phyloP scores from a whole-genome alignment of 306 rosid genomes.

The Sicyos edulis region DNA sequence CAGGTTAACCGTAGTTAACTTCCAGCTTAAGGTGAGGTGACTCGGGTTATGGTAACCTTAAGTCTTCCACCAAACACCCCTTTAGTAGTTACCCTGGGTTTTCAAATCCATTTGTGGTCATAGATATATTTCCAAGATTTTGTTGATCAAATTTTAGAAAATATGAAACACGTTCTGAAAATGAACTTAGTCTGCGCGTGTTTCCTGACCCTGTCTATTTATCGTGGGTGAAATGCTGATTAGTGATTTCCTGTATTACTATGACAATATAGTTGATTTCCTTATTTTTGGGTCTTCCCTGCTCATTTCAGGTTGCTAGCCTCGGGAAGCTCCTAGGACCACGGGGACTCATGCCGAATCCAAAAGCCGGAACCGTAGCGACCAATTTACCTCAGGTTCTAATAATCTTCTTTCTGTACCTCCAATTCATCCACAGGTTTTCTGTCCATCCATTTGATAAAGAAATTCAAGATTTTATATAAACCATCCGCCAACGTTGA shows the following conservation, averaged over 20 bases:
- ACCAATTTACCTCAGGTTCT: conserved; percentile 85
- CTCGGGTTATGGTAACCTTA: too few relatives aligned
- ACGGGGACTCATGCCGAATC: conserved; percentile 99
- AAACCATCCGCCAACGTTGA: background rate
- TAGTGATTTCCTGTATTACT: background rate
- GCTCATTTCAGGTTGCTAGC: conserved; percentile 70
- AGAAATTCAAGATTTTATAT: background rate
- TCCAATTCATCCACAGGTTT: background rate
- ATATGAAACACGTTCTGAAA: background rate
- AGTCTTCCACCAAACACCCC: background rate
- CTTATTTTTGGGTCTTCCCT: conserved; percentile 22
- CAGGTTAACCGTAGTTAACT: too few relatives aligned
- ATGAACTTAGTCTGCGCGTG: background rate
- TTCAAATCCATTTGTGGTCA: background rate
- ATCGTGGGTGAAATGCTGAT: background rate
- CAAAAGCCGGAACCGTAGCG: conserved; percentile 95
- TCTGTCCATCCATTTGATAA: background rate
- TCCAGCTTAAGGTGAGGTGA: too few relatives aligned
- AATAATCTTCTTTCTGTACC: background rate
- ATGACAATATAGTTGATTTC: conserved; percentile 10
- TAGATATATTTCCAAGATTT: background rate
- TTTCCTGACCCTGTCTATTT: background rate
- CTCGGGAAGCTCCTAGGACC: conserved; percentile 97
- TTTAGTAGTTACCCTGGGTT: background rate
- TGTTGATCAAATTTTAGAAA: background rate